Percentiles rank a stretch among this genome's conserved stretches.
These are phyloP conservation scores for Lentinula edodes DNA, from an alignment of 768 basidiomycete species.

Conservation along the genomic window DNA sequence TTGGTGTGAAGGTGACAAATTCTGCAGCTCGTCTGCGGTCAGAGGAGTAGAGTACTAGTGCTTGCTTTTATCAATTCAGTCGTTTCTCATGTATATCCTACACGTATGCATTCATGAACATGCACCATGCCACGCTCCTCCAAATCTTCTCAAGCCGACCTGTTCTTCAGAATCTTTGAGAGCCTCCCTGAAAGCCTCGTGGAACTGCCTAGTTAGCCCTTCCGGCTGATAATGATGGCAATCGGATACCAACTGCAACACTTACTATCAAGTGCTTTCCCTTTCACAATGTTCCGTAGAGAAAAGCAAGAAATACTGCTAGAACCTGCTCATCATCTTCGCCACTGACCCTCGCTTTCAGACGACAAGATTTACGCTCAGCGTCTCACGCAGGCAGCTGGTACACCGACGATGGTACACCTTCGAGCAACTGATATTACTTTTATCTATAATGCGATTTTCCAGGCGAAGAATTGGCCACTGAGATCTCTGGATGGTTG, in stretches of 20 bases:
- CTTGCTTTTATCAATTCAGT: slow-evolving; percentile 30
- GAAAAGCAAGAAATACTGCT: not conserved
- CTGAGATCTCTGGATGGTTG: slow-evolving; percentile 64
- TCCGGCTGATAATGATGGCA: not conserved
- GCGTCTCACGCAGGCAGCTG: slow-evolving; percentile 89
- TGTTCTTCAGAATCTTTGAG: not conserved
- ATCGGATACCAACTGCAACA: not conserved
- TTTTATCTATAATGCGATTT: slow-evolving; percentile 11
- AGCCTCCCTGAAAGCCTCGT: too few species aligned
- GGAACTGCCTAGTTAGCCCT: too few species aligned
- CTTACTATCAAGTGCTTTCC: slow-evolving; percentile 8
- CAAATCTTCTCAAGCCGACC: not conserved
- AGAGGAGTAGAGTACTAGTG: slow-evolving; percentile 68
- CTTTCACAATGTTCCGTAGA: not conserved
- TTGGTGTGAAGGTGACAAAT: slow-evolving; percentile 94
- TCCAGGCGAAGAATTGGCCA: slow-evolving; percentile 51
- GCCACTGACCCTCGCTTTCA: not conserved
- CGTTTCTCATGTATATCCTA: slow-evolving; percentile 45
- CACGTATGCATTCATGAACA: slow-evolving; percentile 47
- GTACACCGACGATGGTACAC: slow-evolving; percentile 71
- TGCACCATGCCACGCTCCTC: slow-evolving; percentile 21
- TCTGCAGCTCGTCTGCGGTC: slow-evolving; percentile 87
- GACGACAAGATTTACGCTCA: slow-evolving; percentile 25
- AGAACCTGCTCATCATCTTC: too few species aligned
- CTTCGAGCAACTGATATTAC: slow-evolving; percentile 5